These are phyloP conservation scores for Sanghuangporus weigelae DNA, from an alignment of 1,284 basidiomycete genomes.

Conservation along the genomic window DNA sequence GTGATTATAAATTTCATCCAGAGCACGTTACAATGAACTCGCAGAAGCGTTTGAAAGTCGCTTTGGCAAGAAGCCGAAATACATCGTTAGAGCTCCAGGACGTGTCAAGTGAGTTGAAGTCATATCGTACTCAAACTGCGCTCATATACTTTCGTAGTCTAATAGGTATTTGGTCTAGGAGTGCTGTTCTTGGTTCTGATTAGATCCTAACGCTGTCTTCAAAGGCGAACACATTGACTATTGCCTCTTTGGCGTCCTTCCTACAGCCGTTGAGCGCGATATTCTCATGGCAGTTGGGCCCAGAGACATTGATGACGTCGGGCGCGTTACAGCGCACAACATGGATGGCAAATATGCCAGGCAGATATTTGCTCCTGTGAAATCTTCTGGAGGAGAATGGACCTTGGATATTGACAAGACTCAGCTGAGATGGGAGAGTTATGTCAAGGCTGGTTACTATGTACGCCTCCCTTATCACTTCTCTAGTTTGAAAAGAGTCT, in stretches of 20 bases:
- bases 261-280: conserved; percentile 81
- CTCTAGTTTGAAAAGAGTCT: not conserved
- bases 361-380: conserved; percentile 50
- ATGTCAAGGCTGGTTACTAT: conserved; percentile 80
- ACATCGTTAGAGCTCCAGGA: conserved; percentile 79
- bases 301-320: conserved; percentile 34
- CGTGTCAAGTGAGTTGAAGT: conserved; percentile 64
- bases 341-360: conserved; percentile 53
- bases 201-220: not conserved
- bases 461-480: conserved; percentile 34
- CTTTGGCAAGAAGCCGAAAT: conserved; percentile 63
- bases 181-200: not conserved
- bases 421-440: conserved; percentile 78
- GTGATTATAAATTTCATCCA: conserved; percentile 19
- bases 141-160: conserved; percentile 25
- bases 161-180: conserved; percentile 27
- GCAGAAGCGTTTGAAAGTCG: conserved; percentile 54
- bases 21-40: conserved; percentile 62
- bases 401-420: conserved; percentile 67
- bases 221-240: conserved; percentile 88
- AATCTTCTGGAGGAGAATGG: conserved; percentile 51
- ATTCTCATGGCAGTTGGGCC: conserved; percentile 79
- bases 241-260: conserved; percentile 73
- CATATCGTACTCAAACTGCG: conserved; percentile 21
- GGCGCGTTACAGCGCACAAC: conserved; percentile 63